A percentile compares a stretch with the other conserved stretches of the same genome.
Conservation (phyloP, 2,329 filamentous ascomycete genomes). For the Phyllosticta ampelicida region DNA sequence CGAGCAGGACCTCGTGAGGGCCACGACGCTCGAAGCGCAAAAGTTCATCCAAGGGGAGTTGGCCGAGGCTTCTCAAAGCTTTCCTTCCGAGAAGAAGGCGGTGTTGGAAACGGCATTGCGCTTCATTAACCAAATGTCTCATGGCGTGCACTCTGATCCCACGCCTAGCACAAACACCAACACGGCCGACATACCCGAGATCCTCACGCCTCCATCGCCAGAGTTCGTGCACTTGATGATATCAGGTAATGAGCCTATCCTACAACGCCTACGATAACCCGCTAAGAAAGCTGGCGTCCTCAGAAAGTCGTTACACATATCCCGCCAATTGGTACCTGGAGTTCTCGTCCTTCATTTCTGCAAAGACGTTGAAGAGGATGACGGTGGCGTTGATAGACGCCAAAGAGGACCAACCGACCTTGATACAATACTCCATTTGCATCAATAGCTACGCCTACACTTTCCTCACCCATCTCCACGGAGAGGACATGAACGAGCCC, state of each 20-base stretch:
- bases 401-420: conserved; percentile 19
- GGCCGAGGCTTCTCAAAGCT: background rate
- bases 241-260: background rate
- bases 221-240: conserved; percentile 5
- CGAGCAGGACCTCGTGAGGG: conserved; percentile 1
- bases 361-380: conserved; percentile 21
- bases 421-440: conserved; percentile 22
- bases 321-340: background rate
- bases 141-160: background rate
- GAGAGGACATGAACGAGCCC: conserved; percentile 16
- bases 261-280: background rate
- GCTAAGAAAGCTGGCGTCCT: background rate
- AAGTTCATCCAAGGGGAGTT: conserved; percentile 6
- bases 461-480: conserved; percentile 16
- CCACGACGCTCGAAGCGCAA: background rate
- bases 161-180: background rate
- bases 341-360: conserved; percentile 14
- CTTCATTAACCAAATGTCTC: conserved; percentile 6
- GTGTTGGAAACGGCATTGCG: conserved; percentile 3
- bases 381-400: conserved; percentile 21
- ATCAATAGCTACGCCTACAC: conserved; percentile 20
- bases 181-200: background rate
- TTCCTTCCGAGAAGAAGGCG: background rate
- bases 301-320: background rate
- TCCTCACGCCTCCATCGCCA: background rate